Conservation (phyloP, 2,329 filamentous ascomycete species). For the Alternaria brassicicola region DNA sequence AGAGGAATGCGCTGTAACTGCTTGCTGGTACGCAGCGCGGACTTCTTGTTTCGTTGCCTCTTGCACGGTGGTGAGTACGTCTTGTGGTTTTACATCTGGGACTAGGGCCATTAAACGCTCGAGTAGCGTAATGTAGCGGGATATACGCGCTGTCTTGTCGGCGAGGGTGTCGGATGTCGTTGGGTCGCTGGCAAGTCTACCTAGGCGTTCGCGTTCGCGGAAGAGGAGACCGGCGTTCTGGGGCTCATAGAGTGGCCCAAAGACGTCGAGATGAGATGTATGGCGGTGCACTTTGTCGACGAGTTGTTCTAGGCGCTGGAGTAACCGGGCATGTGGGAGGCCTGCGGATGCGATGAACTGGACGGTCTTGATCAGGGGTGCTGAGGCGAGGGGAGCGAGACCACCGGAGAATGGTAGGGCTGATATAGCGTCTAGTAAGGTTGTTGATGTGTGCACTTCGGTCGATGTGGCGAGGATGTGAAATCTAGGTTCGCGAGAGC, state of each 20-base stretch:
- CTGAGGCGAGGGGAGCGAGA: constrained; percentile 32
- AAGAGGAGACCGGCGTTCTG: constrained; percentile 32
- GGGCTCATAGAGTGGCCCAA: constrained; percentile 36
- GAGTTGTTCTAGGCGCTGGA: constrained; percentile 44
- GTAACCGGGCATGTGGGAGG: constrained; percentile 34
- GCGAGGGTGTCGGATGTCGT: constrained; percentile 23
- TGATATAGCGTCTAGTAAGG: constrained; percentile 36
- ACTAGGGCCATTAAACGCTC: constrained; percentile 40
- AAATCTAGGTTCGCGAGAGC: constrained; percentile 24
- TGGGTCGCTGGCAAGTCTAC: constrained; percentile 26
- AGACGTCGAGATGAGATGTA: constrained; percentile 32
- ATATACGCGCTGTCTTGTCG: constrained; percentile 38
- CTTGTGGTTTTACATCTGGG: constrained; percentile 26
- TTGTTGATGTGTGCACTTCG: constrained; percentile 19
- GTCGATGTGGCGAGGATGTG: constrained; percentile 26
- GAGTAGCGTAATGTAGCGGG: constrained; percentile 36
- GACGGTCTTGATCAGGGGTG: constrained; percentile 30
- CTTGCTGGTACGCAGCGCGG: constrained; percentile 29
- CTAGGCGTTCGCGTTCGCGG: constrained; percentile 38
- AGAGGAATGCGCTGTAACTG: constrained; percentile 14
- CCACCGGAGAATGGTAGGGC: constrained; percentile 37
- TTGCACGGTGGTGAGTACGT: constrained; percentile 27
- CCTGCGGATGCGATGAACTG: constrained; percentile 38
- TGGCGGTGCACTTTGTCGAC: constrained; percentile 44
- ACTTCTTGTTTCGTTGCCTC: constrained; percentile 32